These are phyloP conservation scores for Ampelocalamus luodianensis DNA, from an alignment of 176 grass and related monocot genomes.

Conservation along the genomic window DNA sequence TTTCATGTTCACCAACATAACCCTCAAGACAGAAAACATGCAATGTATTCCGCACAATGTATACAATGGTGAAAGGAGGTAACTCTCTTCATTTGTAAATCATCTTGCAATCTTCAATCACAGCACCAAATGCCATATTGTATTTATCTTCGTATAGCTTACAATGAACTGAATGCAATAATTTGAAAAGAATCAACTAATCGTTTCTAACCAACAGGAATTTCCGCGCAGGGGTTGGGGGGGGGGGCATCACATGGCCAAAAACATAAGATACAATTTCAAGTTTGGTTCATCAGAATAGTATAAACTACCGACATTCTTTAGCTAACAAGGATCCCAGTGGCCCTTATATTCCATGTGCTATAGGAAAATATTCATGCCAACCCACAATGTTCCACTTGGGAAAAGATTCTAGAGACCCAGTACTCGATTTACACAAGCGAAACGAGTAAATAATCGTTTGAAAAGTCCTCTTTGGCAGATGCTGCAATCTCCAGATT, in stretches of 20 bases:
- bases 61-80: neutral
- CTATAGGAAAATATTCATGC: neutral
- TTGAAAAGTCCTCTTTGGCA: neutral
- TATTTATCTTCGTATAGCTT: constrained; percentile 11
- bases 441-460: neutral
- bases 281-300: neutral
- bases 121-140: neutral
- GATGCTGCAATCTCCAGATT: neutral
- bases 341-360: constrained; percentile 15
- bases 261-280: neutral
- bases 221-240: too few species aligned
- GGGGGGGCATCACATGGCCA: too few species aligned
- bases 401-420: neutral
- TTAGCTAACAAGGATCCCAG: neutral
- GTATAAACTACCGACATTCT: neutral
- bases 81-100: neutral
- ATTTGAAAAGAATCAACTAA: too few species aligned
- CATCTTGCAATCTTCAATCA: neutral
- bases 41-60: neutral
- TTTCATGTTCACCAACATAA: neutral
- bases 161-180: neutral
- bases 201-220: too few species aligned
- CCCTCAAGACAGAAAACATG: neutral
- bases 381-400: neutral
- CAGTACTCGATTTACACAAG: neutral